Evolutionary conservation across 345 rosid species (phyloP), one percentile per base, ranked within the genome.

Genomic region (Jatropha curcas): DNA sequence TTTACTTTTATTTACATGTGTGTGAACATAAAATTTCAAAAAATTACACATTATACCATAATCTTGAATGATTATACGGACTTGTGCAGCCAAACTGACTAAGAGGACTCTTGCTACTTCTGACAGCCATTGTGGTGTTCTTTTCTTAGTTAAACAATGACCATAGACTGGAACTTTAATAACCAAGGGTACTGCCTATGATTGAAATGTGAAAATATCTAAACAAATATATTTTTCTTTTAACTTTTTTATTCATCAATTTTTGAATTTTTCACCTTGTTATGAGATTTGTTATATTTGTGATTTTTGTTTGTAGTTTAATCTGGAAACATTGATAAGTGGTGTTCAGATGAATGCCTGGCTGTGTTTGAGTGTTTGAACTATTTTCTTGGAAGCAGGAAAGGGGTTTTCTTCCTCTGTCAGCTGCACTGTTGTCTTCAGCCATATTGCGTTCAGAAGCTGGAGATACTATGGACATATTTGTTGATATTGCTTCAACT

Each of bases 331-430:
- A 60, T 52, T 2, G 53, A 56, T 43, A 37, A 24, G 8, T 39
- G 7, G 24, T 41, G 52, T 46, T 27, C 34, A 50, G 65, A 48
- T 65, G 60, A 72, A 50, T 59, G 65, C 48, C n/a, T 64, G 19
- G 5, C 20, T 16, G 10, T 30, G 5, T 39, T 37, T 67, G 53
- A n/a, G 73, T 82, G 66, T 64, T 81, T 64, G 57, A 77, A 72
- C 71, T 75, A 66, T 82, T 48, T 83, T 71, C 52, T 74, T 73
- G 70, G 79, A 72, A 70, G 60, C 90, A 95, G 99, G 99, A 95
- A 81, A 86, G 94, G 57, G 99, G 98, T n/a, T 87, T 92, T 88
- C 97, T 92, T 81, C 89, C 98, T 71, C 77, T 95, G 81, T 95
- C 99, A 66, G 94, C 92, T 78, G 99, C 99, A 69, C 81, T 95